phyloP scores from a whole-genome alignment of 352 stramenopile genomes.

The Globisporangium polare region DNA sequence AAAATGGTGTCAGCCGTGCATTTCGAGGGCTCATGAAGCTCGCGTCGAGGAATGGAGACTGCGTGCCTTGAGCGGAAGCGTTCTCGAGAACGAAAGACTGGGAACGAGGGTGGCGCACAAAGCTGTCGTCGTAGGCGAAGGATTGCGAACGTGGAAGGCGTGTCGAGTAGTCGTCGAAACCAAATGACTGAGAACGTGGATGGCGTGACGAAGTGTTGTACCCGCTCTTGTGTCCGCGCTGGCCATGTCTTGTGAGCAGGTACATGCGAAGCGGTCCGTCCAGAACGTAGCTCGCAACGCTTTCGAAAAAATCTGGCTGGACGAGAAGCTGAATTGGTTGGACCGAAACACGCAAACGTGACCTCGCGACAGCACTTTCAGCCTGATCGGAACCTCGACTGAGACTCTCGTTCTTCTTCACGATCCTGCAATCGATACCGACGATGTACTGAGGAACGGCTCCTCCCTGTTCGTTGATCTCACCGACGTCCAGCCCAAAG shows the following conservation, averaged over 20 bases:
- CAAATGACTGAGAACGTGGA: conserved; percentile 12
- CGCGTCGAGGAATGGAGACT: conserved; percentile 15
- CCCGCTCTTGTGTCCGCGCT: conserved; percentile 4
- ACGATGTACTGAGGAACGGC: conserved; percentile 30
- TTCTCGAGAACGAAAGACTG: conserved; percentile 18
- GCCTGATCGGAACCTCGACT: not conserved
- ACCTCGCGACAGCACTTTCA: conserved; percentile 17
- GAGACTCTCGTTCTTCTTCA: conserved; percentile 9
- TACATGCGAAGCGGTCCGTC: conserved; percentile 49
- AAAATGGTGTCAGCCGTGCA: conserved; percentile 50
- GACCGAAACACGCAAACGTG: conserved; percentile 34
- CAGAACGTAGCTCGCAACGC: conserved; percentile 46
- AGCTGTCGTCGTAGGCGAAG: conserved; percentile 11
- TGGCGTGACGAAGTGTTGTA: not conserved
- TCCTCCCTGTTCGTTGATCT: conserved; percentile 12
- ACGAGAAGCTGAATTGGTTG: conserved; percentile 55
- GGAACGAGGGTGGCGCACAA: conserved; percentile 9
- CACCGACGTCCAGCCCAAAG: conserved; percentile 40
- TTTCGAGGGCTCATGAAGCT: conserved; percentile 16
- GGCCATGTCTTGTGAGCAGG: conserved; percentile 17
- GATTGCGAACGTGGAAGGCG: conserved; percentile 9
- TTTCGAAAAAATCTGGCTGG: conserved; percentile 61
- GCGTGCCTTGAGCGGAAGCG: conserved; percentile 3
- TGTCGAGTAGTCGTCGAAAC: not conserved
- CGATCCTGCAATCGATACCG: conserved; percentile 41